These are phyloP conservation scores for Cucurbita maxima DNA, from an alignment of 306 rosid genomes.

Conservation along the genomic window DNA sequence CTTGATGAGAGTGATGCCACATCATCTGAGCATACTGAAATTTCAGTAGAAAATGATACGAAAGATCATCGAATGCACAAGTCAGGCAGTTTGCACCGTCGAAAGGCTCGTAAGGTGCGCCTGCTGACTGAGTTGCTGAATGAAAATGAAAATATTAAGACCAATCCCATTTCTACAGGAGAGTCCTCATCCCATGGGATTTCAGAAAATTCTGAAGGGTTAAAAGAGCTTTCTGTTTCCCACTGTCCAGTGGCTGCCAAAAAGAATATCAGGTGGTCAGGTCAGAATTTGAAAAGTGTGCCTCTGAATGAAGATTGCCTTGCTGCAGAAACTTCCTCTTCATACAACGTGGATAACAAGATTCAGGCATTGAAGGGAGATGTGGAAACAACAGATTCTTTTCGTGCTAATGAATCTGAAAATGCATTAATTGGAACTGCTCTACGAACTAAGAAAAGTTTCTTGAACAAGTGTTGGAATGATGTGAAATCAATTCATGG, in stretches of 20 bases:
- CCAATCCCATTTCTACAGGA: constrained; percentile 13
- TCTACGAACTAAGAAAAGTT: constrained; percentile 24
- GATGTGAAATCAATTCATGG: constrained; percentile 27
- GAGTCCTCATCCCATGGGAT: constrained; percentile 29
- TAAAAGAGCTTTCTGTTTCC: constrained; percentile 18
- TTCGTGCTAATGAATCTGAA: constrained; percentile 16
- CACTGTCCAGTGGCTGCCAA: constrained; percentile 33
- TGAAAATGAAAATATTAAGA: constrained; percentile 37
- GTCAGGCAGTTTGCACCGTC: constrained; percentile 29
- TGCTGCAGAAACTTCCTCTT: constrained; percentile 20
- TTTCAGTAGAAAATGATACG: constrained; percentile 24
- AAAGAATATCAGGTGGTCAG: constrained; percentile 21
- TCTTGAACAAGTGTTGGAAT: constrained; percentile 21
- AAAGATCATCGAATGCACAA: constrained; percentile 37
- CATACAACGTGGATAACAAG: constrained; percentile 18
- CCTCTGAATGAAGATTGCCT: constrained; percentile 31
- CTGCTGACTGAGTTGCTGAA: constrained; percentile 66
- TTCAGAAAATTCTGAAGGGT: constrained; percentile 28
- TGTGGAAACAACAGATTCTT: constrained; percentile 17
- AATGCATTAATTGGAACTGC: constrained; percentile 18
- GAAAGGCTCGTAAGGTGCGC: constrained; percentile 69
- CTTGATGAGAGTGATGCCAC: constrained; percentile 22
- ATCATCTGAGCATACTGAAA: constrained; percentile 28
- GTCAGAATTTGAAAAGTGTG: constrained; percentile 51
- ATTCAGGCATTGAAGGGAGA: constrained; percentile 21